Evolutionary conservation across 108 stramenopile species (phyloP).

Genomic region (Stephanodiscus triporus): DNA sequence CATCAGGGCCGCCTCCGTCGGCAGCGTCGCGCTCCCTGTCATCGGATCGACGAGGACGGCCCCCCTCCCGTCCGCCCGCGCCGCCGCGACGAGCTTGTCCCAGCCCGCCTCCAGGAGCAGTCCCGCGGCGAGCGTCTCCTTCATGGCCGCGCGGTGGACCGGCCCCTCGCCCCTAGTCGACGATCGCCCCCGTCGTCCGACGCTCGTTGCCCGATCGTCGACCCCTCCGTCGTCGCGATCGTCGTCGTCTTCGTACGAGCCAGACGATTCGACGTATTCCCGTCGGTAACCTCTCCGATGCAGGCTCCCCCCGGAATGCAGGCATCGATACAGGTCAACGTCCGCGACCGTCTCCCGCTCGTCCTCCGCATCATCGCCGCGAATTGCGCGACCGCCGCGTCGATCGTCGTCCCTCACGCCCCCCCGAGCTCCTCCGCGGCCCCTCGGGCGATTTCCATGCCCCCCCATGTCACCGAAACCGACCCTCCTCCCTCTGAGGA

Average conservation of each 20-base stretch:
- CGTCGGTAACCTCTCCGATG: conserved; percentile 72
- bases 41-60: conserved; percentile 78
- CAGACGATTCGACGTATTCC: conserved; percentile 3
- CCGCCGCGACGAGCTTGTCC: conserved; percentile 54
- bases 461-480: conserved; percentile 3
- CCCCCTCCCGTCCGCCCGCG: conserved; percentile 28
- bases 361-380: neutral
- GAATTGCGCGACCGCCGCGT: neutral
- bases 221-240: neutral
- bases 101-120: conserved; percentile 71
- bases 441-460: neutral
- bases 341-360: conserved; percentile 51
- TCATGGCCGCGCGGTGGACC: conserved; percentile 84
- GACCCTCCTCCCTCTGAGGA: conserved; percentile 49
- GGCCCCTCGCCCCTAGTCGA: conserved; percentile 1
- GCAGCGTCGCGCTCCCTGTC: conserved; percentile 78
- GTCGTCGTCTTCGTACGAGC: neutral
- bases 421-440: conserved; percentile 1
- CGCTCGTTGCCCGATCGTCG: neutral
- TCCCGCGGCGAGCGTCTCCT: conserved; percentile 83
- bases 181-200: neutral
- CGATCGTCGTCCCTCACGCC: conserved; percentile 1
- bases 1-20: conserved; percentile 78
- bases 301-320: conserved; percentile 70
- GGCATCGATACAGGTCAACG: conserved; percentile 70